Conservation (phyloP, 768 basidiomycete genomes). For the Kwoniella heveanensis region DNA sequence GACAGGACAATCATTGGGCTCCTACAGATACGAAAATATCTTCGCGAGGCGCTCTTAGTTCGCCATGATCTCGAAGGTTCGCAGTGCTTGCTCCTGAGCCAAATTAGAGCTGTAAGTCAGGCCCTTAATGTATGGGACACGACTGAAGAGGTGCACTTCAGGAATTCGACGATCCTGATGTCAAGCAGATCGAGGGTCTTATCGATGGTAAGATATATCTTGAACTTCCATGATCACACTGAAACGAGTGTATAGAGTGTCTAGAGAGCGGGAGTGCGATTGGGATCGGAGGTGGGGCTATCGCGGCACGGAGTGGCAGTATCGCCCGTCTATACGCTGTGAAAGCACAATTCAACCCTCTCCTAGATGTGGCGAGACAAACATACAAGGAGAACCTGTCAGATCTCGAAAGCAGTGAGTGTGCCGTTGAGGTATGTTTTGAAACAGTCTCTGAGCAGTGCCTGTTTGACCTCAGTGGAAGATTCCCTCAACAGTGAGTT, state of each 20-base stretch:
- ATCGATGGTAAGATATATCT: constrained; percentile 1
- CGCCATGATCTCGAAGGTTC: neutral
- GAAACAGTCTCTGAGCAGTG: neutral
- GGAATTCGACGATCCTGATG: constrained; percentile 9
- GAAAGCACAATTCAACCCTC: constrained; percentile 76
- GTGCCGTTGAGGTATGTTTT: too few relatives aligned
- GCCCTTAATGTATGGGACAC: neutral
- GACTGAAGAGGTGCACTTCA: neutral
- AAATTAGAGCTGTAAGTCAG: neutral
- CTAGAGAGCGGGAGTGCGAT: neutral
- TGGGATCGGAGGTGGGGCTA: neutral
- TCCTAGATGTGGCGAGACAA: constrained; percentile 91
- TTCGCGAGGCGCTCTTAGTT: constrained; percentile 48
- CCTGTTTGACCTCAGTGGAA: neutral
- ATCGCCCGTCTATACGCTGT: constrained; percentile 73
- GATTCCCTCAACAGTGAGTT: constrained; percentile 1
- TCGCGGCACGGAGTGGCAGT: neutral
- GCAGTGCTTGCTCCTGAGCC: neutral
- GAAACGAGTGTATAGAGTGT: neutral
- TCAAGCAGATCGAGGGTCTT: neutral
- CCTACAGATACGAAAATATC: constrained; percentile 72
- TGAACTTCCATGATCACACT: neutral
- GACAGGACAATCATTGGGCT: constrained; percentile 58
- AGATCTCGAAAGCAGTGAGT: constrained; percentile 64
- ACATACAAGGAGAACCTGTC: constrained; percentile 91